Evolutionary conservation across 345 rosid species (phyloP), one percentile per base, ranked within the genome.

Genomic region (Eucalyptus decipiens): DNA sequence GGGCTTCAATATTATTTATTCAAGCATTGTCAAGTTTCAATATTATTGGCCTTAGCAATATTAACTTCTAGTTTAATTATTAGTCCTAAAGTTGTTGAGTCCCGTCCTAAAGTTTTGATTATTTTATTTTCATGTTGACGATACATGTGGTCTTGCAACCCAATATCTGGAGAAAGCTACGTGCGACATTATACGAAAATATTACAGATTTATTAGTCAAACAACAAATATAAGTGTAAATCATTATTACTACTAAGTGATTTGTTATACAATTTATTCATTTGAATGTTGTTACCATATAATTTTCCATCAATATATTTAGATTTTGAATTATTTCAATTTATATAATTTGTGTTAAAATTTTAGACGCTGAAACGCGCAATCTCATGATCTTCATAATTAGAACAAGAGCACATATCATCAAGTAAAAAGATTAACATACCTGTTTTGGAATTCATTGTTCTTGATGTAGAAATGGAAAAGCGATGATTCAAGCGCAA

Each of bases 371-470:
- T 19, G 2, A 19, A 52, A 19, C 1, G 1, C 2, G 1, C 24
- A 52, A 19, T 52, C 58, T 0, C 0, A 8, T 8, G 4, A 52
- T 52, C 9, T 52, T 0, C 11, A 19, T 52, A 52, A 52, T 0
- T 52, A 50, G 8, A 50, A 50, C 21, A 50, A 50, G 21, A 6
- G 0, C 21, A 52, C 5, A 52, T 51, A 51, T 52, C 5, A 19
- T 19, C 10, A 0, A 52, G 24, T 3, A 52, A 52, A 52, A 52
- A 52, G 1, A 52, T 52, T 52, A 52, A 52, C 11, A 2, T 24
- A 8, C 1, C 0, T 19, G 0, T 7, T 52, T 19, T 19, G 58
- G 5, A 52, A 52, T 52, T 11, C 5, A 19, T 19, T 1, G 0
- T 52, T 52, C 0, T 52, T 52, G 0, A 52, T 52, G 58, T 1